These are phyloP conservation scores for Albophoma yamanashiensis DNA, from an alignment of 2,329 filamentous ascomycete genomes.

Conservation along the genomic window DNA sequence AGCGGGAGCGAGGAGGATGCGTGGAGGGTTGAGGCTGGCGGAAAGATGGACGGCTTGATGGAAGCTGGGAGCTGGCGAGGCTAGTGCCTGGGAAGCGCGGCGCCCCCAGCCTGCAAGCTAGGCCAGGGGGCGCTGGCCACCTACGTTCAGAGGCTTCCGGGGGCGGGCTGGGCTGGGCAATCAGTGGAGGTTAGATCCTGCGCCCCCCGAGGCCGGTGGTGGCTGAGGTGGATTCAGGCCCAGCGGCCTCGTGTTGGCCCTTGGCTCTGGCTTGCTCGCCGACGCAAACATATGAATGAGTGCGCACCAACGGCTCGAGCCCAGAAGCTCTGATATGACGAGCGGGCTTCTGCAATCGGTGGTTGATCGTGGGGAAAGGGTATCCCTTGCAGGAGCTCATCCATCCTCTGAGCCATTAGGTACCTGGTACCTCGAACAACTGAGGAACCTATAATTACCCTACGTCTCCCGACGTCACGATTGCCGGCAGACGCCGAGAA, in stretches of 20 bases:
- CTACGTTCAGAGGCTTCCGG: no score
- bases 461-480: not conserved
- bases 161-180: no score
- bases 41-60: not conserved
- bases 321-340: no score
- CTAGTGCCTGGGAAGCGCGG: not conserved
- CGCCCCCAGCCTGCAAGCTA: not conserved
- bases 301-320: no score
- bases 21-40: not conserved
- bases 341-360: not conserved
- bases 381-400: not conserved
- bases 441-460: no score
- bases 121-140: not conserved
- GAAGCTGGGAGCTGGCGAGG: not conserved
- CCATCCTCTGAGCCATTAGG: not conserved
- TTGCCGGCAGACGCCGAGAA: not conserved
- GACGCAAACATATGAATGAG: no score
- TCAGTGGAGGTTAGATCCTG: no score
- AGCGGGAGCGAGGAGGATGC: not conserved
- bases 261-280: no score
- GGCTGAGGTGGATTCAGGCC: not conserved
- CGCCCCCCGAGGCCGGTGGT: not conserved
- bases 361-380: not conserved
- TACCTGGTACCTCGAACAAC: no score
- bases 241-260: not conserved